Evolutionary conservation across 2,329 filamentous ascomycete species (phyloP), one percentile per base, ranked within the genome.

Genomic region (Epichloe bromicola): DNA sequence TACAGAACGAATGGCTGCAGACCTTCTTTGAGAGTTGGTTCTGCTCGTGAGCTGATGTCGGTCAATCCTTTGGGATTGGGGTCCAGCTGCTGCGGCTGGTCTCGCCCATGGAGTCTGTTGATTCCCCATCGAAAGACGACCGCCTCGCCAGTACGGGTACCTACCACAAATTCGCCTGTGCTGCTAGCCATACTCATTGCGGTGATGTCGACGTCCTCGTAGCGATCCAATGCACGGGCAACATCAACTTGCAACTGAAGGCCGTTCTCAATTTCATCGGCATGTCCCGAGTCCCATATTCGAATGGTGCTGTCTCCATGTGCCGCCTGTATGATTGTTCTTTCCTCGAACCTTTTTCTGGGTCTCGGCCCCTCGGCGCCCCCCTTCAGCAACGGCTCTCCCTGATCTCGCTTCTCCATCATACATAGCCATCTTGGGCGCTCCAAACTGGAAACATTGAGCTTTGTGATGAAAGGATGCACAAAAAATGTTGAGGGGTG

Each of bases 271-370:
- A 98, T 86, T 60, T 96, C 88, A 62, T 98, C 93, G 14, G 82
- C 86, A 60, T 95, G 86, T 0, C 93, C 93, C 19, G 85, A 80
- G 66, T 98, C 93, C 89, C 90, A 98, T 6, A 97, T 73, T 34
- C 90, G 78, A n/a, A 98, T 74, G 0, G 86, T 94, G 49, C 90
- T 88, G 66, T 98, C 93, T 3, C 85, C 88, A 65, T 98, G 91
- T 0, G 88, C 85, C 4, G 87, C 88, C 54, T 91, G 85, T 6
- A 95, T 77, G 43, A 97, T 79, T 52, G 89, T 95, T 46, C 93
- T 80, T 54, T 83, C 78, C 61, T 95, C 89, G 58, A 87, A 90
- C 55, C 87, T 75, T 59, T 88, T 86, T 40, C 87, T 71, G 6
- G 83, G 80, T 55, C 82, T 80, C 5, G 75, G 74, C 2, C 79